These are phyloP conservation scores for Volvariella surrecta DNA, from an alignment of 1,284 basidiomycete species.

Conservation along the genomic window DNA sequence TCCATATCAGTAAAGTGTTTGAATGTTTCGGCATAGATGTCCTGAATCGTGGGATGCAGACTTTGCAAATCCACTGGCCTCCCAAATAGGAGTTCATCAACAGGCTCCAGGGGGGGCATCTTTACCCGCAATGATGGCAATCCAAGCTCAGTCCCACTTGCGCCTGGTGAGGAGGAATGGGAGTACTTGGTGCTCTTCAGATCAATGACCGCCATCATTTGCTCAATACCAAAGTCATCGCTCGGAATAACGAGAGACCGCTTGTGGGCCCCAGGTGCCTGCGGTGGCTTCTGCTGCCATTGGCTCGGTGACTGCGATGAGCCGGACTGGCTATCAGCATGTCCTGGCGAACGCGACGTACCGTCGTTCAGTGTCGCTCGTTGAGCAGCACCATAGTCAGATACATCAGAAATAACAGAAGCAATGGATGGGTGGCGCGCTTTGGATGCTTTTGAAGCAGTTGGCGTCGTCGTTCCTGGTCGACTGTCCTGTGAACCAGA, in stretches of 20 bases:
- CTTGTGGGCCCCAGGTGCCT: conserved; percentile 15
- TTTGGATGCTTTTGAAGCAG: conserved; percentile 16
- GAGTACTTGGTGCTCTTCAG: conserved; percentile 38
- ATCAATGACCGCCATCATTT: conserved; percentile 81
- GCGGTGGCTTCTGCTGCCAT: conserved; percentile 9
- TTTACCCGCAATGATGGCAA: conserved; percentile 8
- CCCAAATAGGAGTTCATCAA: conserved; percentile 72
- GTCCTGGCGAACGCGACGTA: background rate
- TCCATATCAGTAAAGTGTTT: conserved; percentile 77
- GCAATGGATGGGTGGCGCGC: conserved; percentile 51
- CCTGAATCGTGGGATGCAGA: conserved; percentile 65
- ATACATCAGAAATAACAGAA: conserved; percentile 56
- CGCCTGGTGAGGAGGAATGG: conserved; percentile 12
- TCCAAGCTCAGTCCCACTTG: background rate
- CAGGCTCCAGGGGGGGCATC: conserved; percentile 41
- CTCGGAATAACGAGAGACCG: conserved; percentile 51
- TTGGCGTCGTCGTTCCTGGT: conserved; percentile 31
- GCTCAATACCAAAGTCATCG: conserved; percentile 77
- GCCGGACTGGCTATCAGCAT: conserved; percentile 15
- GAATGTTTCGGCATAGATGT: conserved; percentile 63
- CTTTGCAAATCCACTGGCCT: conserved; percentile 47
- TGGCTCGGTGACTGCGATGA: conserved; percentile 22
- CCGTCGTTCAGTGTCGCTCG: background rate
- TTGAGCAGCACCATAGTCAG: conserved; percentile 44
- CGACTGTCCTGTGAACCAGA: conserved; percentile 18